Evolutionary conservation across 805 yeast species (phyloP).

Genomic region (Komagataella pseudopastoris): DNA sequence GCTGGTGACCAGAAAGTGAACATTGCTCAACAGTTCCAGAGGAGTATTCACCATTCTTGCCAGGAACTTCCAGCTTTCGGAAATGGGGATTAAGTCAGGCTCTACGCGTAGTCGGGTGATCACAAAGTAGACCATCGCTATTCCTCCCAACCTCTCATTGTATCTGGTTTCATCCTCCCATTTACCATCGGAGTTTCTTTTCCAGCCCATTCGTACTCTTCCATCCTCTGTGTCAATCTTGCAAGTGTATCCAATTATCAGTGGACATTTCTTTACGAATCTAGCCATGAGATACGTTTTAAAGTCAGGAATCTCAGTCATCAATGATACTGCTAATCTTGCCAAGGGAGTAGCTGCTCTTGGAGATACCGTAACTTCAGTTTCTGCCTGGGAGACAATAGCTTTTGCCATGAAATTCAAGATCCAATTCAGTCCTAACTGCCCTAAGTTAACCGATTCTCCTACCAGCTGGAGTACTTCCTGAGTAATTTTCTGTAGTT

Average conservation of each 20-base stretch:
- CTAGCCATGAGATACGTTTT: constrained; percentile 57
- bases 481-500: constrained; percentile 34
- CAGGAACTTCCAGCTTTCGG: constrained; percentile 55
- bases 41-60: constrained; percentile 59
- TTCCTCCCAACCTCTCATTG: constrained; percentile 81
- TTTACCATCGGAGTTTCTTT: constrained; percentile 30
- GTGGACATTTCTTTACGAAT: constrained; percentile 84
- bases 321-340: constrained; percentile 39
- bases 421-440: constrained; percentile 55
- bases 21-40: constrained; percentile 34
- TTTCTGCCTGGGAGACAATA: constrained; percentile 80
- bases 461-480: constrained; percentile 39
- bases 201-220: constrained; percentile 80
- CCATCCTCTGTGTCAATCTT: constrained; percentile 72
- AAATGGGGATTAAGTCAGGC: constrained; percentile 35
- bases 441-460: constrained; percentile 27
- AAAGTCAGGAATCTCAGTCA: constrained; percentile 35
- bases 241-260: constrained; percentile 71
- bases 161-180: constrained; percentile 56
- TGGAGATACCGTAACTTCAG: constrained; percentile 75
- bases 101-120: constrained; percentile 37
- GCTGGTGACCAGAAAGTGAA: constrained; percentile 59
- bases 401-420: constrained; percentile 78
- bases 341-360: constrained; percentile 74
- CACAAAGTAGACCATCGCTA: constrained; percentile 66